Base-by-base conservation (phyloP, 208 protist species). In the Crithidia expoeki region DNA sequence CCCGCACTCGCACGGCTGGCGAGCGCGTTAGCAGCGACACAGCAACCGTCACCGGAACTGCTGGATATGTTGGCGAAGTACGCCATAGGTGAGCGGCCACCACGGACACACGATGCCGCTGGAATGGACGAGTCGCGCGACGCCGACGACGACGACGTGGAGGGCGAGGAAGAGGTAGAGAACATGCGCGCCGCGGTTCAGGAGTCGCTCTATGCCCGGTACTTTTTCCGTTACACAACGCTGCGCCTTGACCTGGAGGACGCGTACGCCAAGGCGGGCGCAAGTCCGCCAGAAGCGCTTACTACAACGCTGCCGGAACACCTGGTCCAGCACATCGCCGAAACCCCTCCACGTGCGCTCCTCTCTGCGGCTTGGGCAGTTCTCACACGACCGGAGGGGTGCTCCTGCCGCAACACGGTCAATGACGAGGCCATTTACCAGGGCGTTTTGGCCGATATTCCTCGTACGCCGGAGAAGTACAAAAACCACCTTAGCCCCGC, bases 221-320 rank as follows among this genome's bases (percentile, higher is more conserved):
- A 71, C 58, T 77, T 86, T 42, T 67, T 62, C n/a, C 56, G 72
- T 32, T 55, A 87, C 23, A 74, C 69, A 42, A 33, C 42, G 40
- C 38, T 82, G 16, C 88, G 88, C 25, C 58, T 90, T 17, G 53
- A 60, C 42, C 63, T 92, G 19, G 86, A 94, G 64, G 57, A 81
- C 12, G 80, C 82, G 0, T 74, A 88, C 52, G 68, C 72, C 25
- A 73, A 64, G 23, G 63, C 84, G 16, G 55, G 70, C 19, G 73
- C 68, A 19, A 76, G 70, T 27, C 77, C 75, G n/a, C 74, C 67
- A 14, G 74, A 74, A 30, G 84, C 56, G 42, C 53, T 94, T 12
- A 38, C 61, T 14, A 61, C 56, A 28, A 72, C 59, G 59, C 75
- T 94, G 14, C 66, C 89, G 17, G 59, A 81, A 30, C 49, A 81